A percentile compares a stretch with the other conserved stretches of the same genome.
Conservation (phyloP, 768 basidiomycete species). For the Agaricus bisporus region DNA sequence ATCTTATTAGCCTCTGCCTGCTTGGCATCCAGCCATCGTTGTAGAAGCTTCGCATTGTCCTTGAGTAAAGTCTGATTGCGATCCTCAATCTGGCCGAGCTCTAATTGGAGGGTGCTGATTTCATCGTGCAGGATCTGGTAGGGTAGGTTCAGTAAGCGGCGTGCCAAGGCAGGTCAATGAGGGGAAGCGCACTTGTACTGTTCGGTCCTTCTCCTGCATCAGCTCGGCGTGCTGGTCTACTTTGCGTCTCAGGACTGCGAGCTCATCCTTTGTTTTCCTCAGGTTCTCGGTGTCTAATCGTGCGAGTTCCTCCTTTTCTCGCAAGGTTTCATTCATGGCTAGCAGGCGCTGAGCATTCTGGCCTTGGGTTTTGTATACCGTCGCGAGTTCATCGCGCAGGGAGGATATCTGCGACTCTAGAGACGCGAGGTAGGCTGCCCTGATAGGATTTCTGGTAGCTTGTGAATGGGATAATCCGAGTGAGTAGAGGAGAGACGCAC, state of each 20-base stretch:
- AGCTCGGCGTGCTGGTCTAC: conserved; percentile 81
- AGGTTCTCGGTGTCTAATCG: conserved; percentile 78
- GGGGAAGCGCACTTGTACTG: conserved; percentile 66
- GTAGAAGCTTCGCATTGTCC: conserved; percentile 92
- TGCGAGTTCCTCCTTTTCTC: conserved; percentile 87
- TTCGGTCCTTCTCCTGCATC: conserved; percentile 84
- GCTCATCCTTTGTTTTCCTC: conserved; percentile 71
- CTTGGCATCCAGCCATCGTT: conserved; percentile 96
- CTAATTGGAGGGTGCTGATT: conserved; percentile 85
- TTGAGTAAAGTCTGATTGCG: conserved; percentile 81
- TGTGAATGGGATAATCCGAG: conserved; percentile 14
- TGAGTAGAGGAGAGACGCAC: conserved; percentile 34
- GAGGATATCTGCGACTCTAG: conserved; percentile 93
- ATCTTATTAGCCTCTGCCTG: conserved; percentile 89
- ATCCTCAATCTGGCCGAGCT: conserved; percentile 84
- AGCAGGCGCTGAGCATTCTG: conserved; percentile 92
- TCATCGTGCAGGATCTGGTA: conserved; percentile 89
- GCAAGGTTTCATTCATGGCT: conserved; percentile 90
- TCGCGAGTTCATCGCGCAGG: conserved; percentile 86
- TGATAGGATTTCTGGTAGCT: conserved; percentile 66
- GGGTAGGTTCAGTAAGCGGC: conserved; percentile 11
- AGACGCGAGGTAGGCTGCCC: conserved; percentile 83
- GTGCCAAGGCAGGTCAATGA: not conserved
- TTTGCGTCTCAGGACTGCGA: conserved; percentile 61
- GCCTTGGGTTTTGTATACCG: conserved; percentile 92